Conservation (phyloP, 345 rosid genomes). For the Eucalyptus cladocalyx region DNA sequence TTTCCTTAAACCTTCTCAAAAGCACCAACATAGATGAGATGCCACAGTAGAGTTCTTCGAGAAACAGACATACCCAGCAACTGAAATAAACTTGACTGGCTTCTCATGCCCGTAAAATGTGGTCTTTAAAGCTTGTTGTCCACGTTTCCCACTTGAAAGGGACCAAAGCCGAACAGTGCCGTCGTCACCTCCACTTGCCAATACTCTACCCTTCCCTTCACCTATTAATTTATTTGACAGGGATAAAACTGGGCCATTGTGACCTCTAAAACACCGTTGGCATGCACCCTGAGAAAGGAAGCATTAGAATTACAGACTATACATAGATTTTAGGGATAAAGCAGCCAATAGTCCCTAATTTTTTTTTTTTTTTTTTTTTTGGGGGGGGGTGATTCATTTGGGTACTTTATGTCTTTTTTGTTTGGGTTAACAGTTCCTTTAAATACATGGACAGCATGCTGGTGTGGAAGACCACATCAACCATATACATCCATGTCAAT, state of each 20-base stretch:
- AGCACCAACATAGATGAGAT: not conserved
- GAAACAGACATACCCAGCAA: conserved; percentile 35
- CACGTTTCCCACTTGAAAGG: conserved; percentile 44
- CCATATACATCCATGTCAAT: not conserved
- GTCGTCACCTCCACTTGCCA: conserved; percentile 75
- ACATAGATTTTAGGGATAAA: not conserved
- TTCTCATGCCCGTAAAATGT: conserved; percentile 55
- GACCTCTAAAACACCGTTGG: conserved; percentile 50
- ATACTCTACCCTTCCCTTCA: conserved; percentile 19
- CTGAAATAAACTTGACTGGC: conserved; percentile 41
- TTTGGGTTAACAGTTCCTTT: not conserved
- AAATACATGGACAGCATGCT: not conserved
- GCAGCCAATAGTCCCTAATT: not conserved
- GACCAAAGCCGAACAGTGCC: conserved; percentile 66
- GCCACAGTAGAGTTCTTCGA: not conserved
- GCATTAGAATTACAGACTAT: not conserved
- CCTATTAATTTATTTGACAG: conserved; percentile 56
- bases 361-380: not conserved
- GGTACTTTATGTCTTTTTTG: not conserved
- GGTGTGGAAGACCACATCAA: not conserved
- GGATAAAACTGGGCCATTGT: conserved; percentile 36
- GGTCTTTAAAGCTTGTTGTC: conserved; percentile 48
- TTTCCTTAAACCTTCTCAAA: not conserved
- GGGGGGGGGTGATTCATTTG: too few species aligned
- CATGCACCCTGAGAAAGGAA: conserved; percentile 31